phyloP scores from a whole-genome alignment of 768 basidiomycete genomes.

The Pleurotus sapidus region DNA sequence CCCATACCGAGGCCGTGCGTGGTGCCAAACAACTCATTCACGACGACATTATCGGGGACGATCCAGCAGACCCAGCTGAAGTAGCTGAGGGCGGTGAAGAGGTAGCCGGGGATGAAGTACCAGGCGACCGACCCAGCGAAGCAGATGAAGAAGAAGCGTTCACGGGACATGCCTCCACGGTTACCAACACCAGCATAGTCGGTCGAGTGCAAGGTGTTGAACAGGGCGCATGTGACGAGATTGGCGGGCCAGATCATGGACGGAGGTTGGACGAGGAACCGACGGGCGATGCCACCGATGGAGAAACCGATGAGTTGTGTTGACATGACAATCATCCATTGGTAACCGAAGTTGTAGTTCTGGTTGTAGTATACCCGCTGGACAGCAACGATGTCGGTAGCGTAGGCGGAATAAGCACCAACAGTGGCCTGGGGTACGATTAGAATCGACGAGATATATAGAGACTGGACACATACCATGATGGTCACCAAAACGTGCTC shows the following conservation, averaged over 20 bases:
- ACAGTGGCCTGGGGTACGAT: constrained; percentile 32
- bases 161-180: constrained; percentile 66
- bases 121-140: constrained; percentile 57
- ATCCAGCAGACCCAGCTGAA: constrained; percentile 67
- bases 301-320: constrained; percentile 82
- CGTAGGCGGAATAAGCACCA: constrained; percentile 56
- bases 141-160: constrained; percentile 72
- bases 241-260: constrained; percentile 82
- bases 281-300: constrained; percentile 66
- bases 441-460: constrained; percentile 29
- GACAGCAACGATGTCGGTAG: constrained; percentile 75
- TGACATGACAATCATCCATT: constrained; percentile 78
- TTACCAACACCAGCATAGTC: constrained; percentile 63
- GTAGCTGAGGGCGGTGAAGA: constrained; percentile 63
- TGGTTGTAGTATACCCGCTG: constrained; percentile 73
- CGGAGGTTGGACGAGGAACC: constrained; percentile 74
- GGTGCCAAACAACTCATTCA: constrained; percentile 79
- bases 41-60: constrained; percentile 57
- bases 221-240: constrained; percentile 68
- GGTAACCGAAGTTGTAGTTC: constrained; percentile 58
- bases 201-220: constrained; percentile 81
- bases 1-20: constrained; percentile 61
- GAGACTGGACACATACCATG: not conserved
- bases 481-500: constrained; percentile 60
- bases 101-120: constrained; percentile 74